Base-by-base conservation (phyloP, 2,329 filamentous ascomycete genomes). In the Aspergillus sp. region DNA sequence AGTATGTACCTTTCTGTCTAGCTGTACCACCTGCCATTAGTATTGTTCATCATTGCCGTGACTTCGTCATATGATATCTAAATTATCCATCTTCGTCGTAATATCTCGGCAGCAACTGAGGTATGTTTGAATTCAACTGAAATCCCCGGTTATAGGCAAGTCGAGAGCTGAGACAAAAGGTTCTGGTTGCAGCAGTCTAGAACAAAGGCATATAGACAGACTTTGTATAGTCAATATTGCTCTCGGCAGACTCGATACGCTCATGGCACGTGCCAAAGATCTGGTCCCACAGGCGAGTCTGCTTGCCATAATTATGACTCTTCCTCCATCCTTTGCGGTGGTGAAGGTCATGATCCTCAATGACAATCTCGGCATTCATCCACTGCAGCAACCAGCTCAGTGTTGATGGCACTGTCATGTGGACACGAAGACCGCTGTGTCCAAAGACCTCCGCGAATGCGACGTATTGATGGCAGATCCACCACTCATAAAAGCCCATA, bases 221-320 rank as follows among this genome's bases (percentile, higher is more conserved):
- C 6, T 62, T 64, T 8, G 42, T 50, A 55, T 60, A 64, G 30
- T 65, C 63, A 25, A 65, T 50, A 27, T 65, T 63, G 32, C 48
- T 52, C 8, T 39, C 30, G 8, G 44, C 56, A 2, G 56, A 61
- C 51, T 65, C 63, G 27, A 65, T 50, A 44, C 61, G 61, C 23
- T 59, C 56, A 19, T 52, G 39, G 25, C 59, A 62, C 23, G 63
- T 65, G 10, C 62, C 62, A 19, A 65, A 65, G n/a, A 65, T 38
- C 4, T 57, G 59, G 41, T 65, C 63, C 63, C 63, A 65, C n/a
- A 65, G 61, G 19, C 63, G 61, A 13, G 63, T 63, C 55, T 65
- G 62, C 57, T 65, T 65, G 32, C 63, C 63, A 44, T 65, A 65
- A 27, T 65, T 65, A 25, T 64, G 52, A 38, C 63, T 65, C 54